Evolutionary conservation across 352 stramenopile genomes (phyloP), one percentile per base, ranked within the genome.

Genomic region (Phytophthora vignae): DNA sequence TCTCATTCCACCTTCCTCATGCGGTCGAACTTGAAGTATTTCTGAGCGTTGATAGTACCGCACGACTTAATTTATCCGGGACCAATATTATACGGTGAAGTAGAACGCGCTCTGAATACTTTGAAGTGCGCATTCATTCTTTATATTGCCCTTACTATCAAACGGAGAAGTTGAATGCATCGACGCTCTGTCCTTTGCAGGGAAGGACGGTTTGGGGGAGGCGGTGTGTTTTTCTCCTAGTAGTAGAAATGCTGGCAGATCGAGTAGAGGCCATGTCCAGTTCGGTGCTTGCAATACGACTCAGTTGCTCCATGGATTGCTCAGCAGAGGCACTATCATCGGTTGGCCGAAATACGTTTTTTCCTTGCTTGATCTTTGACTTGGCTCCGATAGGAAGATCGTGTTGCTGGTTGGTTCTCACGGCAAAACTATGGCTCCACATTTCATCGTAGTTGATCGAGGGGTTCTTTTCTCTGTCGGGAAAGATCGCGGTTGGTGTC

Each of bases 391-490:
- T 38, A 12, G 60, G 7, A 22, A 63, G 38, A 21, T 74, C 63
- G n/a, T 64, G 55, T 21, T 67, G 64, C 54, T 77, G 63, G 36
- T 67, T 77, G 7, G 70, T 64, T 12, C 38, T 54, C 25, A 55
- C 44, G 2, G 67, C 61, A 29, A 88, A 76, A 55, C 79, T 87
- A 8, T 81, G 82, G 36, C 77, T 91, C 84, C 85, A 93, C 77
- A 93, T 87, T 67, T 90, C 85, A 59, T 90, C 70, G 21, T 78
- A 91, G 55, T 90, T 87, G 19, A 76, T 49, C 3, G 29, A 33
- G 4, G 59, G 53, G 11, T 27, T 52, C 10, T 61, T 67, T 33
- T 74, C 55, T 46, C 70, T 65, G 36, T 53, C 69, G 38, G 70
- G 64, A 33, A 73, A 76, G 29, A 54, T 73, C n/a, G 48, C 58